Evolutionary conservation across 2,329 filamentous ascomycete species (phyloP).

Genomic region (Stachybotrys chartarum): DNA sequence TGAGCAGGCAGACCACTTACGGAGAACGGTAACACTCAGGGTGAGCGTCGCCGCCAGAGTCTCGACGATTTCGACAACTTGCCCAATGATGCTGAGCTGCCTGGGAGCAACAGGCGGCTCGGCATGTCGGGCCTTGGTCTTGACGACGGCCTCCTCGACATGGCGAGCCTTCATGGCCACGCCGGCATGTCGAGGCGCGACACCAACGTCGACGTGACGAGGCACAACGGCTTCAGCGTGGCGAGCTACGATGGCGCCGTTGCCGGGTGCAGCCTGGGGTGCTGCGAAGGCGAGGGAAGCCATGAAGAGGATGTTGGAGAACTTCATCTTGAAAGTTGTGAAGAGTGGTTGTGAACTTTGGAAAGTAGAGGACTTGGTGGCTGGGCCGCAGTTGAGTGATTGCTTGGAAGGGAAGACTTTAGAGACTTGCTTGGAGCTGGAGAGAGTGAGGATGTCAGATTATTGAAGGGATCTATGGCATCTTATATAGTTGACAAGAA

Average conservation of each 20-base stretch:
- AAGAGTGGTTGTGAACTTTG: no score
- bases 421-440: no score
- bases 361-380: no score
- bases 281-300: background rate
- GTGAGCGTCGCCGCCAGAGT: background rate
- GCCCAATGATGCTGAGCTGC: background rate
- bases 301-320: background rate
- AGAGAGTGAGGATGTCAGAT: no score
- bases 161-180: background rate
- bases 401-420: no score
- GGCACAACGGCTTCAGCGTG: background rate
- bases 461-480: no score
- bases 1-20: background rate
- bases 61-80: background rate
- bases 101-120: background rate
- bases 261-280: background rate
- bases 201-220: background rate
- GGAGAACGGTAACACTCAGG: background rate
- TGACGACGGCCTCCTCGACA: no score
- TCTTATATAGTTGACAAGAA: no score
- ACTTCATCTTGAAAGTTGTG: background rate
- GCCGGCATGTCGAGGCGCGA: background rate
- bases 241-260: background rate
- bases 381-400: no score
- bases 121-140: no score